Conservation (phyloP, 305 asterid species). For the Lippia alba region DNA sequence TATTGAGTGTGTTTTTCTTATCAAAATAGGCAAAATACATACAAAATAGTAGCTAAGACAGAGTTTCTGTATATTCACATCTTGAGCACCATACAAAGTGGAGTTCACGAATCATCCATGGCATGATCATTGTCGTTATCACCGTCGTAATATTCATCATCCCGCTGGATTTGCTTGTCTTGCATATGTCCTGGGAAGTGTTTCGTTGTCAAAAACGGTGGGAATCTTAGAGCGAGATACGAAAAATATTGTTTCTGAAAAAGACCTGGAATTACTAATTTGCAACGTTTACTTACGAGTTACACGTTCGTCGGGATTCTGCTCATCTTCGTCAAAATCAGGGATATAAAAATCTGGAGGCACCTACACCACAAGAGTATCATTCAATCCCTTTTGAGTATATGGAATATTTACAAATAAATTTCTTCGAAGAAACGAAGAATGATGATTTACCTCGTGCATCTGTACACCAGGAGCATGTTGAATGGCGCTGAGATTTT, state of each 20-base stretch:
- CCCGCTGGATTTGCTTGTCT: constrained; percentile 96
- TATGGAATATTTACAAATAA: too few relatives aligned
- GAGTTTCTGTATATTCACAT: constrained; percentile 40
- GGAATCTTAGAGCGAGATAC: neutral
- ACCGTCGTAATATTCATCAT: constrained; percentile 90
- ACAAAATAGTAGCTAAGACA: constrained; percentile 16
- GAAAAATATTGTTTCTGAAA: neutral
- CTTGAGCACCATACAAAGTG: constrained; percentile 19
- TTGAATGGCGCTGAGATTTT: constrained; percentile 88
- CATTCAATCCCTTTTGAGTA: too few relatives aligned
- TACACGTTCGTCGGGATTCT: constrained; percentile 86
- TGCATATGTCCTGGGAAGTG: constrained; percentile 65
- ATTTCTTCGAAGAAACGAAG: too few relatives aligned
- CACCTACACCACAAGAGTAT: constrained; percentile 56
- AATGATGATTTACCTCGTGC: constrained; percentile 75
- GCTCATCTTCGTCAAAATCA: constrained; percentile 87
- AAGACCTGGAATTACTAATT: constrained; percentile 1
- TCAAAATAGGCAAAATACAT: constrained; percentile 29
- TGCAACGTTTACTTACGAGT: constrained; percentile 63
- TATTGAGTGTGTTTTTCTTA: constrained; percentile 5
- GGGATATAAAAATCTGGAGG: constrained; percentile 97
- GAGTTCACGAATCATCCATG: constrained; percentile 63
- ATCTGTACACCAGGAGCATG: constrained; percentile 98
- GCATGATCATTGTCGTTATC: constrained; percentile 88
- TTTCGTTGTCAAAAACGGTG: constrained; percentile 10